Evolutionary conservation across 148 eudicot genomes (phyloP).

Genomic region (Camellia japonica): DNA sequence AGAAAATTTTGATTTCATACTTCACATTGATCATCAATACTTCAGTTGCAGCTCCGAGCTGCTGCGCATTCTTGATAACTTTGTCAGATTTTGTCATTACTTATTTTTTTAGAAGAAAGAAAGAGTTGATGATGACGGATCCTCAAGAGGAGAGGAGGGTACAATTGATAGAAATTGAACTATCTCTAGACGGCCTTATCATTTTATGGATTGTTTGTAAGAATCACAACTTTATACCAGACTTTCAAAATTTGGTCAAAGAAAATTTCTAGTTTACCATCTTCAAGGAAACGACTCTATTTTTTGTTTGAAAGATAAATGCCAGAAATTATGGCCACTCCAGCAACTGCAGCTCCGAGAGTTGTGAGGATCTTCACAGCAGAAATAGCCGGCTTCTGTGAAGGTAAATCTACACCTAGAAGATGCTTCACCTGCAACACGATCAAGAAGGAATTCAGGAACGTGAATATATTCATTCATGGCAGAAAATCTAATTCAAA

Average conservation of each 20-base stretch:
- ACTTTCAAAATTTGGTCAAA: neutral
- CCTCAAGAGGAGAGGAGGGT: too few species aligned
- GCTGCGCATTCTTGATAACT: too few species aligned
- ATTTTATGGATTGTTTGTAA: neutral
- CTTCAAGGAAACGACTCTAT: conserved; percentile 21
- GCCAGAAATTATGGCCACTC: conserved; percentile 76
- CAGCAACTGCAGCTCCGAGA: conserved; percentile 74
- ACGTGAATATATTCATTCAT: neutral
- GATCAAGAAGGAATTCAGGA: neutral
- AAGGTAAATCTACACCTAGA: conserved; percentile 42
- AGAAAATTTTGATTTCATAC: too few species aligned
- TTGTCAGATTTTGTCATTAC: too few species aligned
- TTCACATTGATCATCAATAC: too few species aligned
- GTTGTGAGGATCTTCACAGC: conserved; percentile 50
- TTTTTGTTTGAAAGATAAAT: conserved; percentile 67
- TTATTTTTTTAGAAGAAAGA: too few species aligned
- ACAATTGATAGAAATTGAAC: too few species aligned
- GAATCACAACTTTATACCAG: neutral
- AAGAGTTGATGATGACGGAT: too few species aligned
- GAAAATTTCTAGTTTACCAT: neutral
- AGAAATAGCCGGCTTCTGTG: conserved; percentile 32
- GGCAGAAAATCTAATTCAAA: neutral
- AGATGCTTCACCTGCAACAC: conserved; percentile 58
- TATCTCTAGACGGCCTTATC: too few species aligned
- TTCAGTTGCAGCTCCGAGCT: too few species aligned